Evolutionary conservation across 352 stramenopile species (phyloP).

Genomic region (Globisporangium carolinianum): DNA sequence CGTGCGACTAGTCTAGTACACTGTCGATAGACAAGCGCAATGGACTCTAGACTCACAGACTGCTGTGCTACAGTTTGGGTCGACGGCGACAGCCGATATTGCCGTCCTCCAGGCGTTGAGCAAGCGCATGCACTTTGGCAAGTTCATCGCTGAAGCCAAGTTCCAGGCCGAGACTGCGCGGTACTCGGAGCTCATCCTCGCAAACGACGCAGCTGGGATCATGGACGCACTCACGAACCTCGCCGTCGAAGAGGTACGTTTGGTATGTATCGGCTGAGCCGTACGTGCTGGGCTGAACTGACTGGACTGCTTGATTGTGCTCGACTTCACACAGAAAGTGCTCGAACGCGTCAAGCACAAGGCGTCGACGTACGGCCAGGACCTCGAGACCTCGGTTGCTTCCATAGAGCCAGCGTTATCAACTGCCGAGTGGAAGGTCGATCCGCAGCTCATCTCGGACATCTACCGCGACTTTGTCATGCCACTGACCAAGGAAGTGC

Average conservation of each 20-base stretch:
- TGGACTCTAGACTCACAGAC: neutral
- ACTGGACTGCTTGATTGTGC: neutral
- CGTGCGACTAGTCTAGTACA: neutral
- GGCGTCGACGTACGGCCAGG: conserved; percentile 93
- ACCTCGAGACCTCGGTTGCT: conserved; percentile 49
- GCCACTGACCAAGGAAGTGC: conserved; percentile 98
- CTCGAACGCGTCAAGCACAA: conserved; percentile 93
- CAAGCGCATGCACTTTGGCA: conserved; percentile 97
- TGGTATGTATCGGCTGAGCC: conserved; percentile 1
- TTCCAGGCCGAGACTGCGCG: conserved; percentile 88
- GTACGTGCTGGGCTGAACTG: neutral
- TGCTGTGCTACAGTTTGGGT: conserved; percentile 51
- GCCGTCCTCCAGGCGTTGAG: conserved; percentile 92
- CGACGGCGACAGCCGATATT: conserved; percentile 85
- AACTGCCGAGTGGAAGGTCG: conserved; percentile 87
- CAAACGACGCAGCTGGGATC: conserved; percentile 92
- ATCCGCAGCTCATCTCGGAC: conserved; percentile 94
- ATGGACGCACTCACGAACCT: conserved; percentile 95
- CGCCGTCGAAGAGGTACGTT: conserved; percentile 82
- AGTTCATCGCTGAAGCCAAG: conserved; percentile 98
- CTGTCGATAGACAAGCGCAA: no score
- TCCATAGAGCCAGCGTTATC: conserved; percentile 13
- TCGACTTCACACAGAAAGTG: conserved; percentile 45
- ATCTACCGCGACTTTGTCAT: conserved; percentile 98
- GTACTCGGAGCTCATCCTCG: conserved; percentile 91